A percentile compares a stretch with the other conserved stretches of the same genome.
These are phyloP conservation scores for Colletotrichum sojae DNA, from an alignment of 2,329 filamentous ascomycete species.

Conservation along the genomic window DNA sequence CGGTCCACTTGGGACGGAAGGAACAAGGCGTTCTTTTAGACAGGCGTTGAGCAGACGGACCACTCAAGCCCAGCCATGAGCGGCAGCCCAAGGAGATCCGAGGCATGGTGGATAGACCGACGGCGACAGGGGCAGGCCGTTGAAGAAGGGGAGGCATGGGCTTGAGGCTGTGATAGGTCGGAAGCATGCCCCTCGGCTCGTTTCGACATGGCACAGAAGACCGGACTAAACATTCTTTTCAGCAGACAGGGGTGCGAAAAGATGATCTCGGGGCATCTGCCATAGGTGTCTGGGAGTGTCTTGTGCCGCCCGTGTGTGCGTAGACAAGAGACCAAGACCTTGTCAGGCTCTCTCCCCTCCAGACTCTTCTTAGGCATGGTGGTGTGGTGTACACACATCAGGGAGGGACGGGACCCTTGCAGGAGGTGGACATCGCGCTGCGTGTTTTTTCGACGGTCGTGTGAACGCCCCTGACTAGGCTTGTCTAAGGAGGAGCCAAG, in stretches of 20 bases:
- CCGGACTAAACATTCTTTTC: constrained; percentile 47
- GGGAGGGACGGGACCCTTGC: constrained; percentile 40
- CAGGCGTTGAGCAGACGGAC: constrained; percentile 47
- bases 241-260: constrained; percentile 41
- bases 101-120: constrained; percentile 54
- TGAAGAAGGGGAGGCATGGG: constrained; percentile 39
- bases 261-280: constrained; percentile 33
- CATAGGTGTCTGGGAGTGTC: constrained; percentile 5
- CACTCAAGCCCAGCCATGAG: constrained; percentile 54
- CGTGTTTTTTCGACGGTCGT: constrained; percentile 21
- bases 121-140: constrained; percentile 46
- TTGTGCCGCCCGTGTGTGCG: background rate
- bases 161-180: constrained; percentile 49
- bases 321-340: constrained; percentile 26
- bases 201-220: constrained; percentile 42
- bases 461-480: constrained; percentile 39
- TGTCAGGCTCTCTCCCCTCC: constrained; percentile 12
- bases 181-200: constrained; percentile 39
- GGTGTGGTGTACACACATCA: too few species aligned
- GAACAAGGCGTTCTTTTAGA: constrained; percentile 41
- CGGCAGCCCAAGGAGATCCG: constrained; percentile 53
- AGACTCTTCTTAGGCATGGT: too few species aligned
- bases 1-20: constrained; percentile 42
- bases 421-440: constrained; percentile 35
- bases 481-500: constrained; percentile 37